Percentiles rank a stretch among this genome's conserved stretches.
These are phyloP conservation scores for Aegilops longissima DNA, from an alignment of 176 grass and related monocot genomes.

Conservation along the genomic window DNA sequence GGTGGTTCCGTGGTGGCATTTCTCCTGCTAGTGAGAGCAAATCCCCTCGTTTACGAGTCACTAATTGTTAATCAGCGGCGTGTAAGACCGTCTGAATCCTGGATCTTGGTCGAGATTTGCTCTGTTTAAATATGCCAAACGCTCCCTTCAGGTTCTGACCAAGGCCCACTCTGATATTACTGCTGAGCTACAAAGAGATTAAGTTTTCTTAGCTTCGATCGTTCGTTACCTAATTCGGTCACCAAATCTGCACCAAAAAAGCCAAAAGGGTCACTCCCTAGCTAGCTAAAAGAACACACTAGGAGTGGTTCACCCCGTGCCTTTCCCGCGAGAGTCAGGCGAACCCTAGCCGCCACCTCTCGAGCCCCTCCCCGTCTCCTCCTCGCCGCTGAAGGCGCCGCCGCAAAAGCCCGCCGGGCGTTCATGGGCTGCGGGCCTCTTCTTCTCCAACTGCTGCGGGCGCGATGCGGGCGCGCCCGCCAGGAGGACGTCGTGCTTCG, in stretches of 20 bases:
- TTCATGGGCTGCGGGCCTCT: no score
- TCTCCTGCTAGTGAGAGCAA: neutral
- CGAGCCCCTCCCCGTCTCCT: no score
- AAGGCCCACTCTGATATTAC: neutral
- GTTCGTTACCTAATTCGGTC: conserved; percentile 24
- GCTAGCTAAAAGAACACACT: neutral
- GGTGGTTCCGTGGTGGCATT: no score
- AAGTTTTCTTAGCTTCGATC: neutral
- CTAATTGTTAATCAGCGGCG: neutral
- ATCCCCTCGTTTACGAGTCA: neutral
- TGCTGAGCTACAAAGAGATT: neutral
- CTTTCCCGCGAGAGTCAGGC: no score
- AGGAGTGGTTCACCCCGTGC: no score
- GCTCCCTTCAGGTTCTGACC: conserved; percentile 23
- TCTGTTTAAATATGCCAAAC: neutral
- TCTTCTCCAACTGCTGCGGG: no score
- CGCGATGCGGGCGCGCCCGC: no score
- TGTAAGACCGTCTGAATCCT: neutral
- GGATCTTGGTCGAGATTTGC: neutral
- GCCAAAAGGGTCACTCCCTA: no score
- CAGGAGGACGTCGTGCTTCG: no score
- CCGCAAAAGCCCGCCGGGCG: no score
- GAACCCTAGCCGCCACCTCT: no score
- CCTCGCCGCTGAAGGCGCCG: no score
- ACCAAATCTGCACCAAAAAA: neutral